These are phyloP conservation scores for Fragaria nilgerrensis DNA, from an alignment of 306 rosid species.

Conservation along the genomic window DNA sequence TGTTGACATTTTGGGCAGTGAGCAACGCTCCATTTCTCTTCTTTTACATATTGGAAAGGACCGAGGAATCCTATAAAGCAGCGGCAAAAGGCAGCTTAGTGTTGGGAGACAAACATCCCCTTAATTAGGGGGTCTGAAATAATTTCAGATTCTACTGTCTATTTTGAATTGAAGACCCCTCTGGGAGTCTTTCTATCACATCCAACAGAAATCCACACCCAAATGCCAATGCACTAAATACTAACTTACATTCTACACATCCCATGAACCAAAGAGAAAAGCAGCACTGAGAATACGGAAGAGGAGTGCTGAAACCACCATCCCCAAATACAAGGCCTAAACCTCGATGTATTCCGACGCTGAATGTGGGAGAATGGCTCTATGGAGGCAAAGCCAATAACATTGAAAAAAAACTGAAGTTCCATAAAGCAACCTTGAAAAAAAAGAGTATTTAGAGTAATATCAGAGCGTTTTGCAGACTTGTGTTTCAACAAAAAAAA, in stretches of 20 bases:
- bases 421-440: not conserved
- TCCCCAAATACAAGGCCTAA: not conserved
- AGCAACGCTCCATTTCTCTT: not conserved
- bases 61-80: constrained; percentile 47
- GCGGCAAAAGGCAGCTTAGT: not conserved
- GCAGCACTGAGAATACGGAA: not conserved
- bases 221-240: not conserved
- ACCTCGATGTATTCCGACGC: not conserved
- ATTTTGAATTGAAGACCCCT: not conserved
- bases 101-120: constrained; percentile 22
- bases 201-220: too few relatives aligned
- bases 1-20: constrained; percentile 40
- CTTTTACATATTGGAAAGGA: constrained; percentile 31
- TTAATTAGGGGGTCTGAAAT: constrained; percentile 18
- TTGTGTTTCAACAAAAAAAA: constrained; percentile 21
- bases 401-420: not conserved
- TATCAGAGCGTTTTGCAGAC: constrained; percentile 21
- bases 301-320: not conserved
- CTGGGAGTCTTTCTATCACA: too few relatives aligned
- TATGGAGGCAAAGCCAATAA: not conserved
- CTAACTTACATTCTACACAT: not conserved
- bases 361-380: not conserved
- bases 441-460: not conserved
- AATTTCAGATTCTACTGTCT: not conserved
- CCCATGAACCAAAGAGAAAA: not conserved